Evolutionary conservation across 139 green algal species (phyloP), one percentile per base, ranked within the genome.

Genomic region (Chlorella sp.): DNA sequence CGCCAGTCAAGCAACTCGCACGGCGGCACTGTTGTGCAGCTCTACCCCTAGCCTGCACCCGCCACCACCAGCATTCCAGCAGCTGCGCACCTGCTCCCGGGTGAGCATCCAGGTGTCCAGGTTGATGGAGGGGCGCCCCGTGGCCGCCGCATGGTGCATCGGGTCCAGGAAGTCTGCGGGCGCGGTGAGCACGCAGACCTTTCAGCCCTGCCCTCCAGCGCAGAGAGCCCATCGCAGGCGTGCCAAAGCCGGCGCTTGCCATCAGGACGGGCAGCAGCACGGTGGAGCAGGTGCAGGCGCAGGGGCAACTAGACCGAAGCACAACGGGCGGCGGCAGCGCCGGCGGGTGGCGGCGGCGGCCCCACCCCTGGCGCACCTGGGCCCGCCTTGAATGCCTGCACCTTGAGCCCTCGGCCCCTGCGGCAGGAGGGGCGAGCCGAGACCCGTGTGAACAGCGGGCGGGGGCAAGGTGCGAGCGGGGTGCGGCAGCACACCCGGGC

Each of bases 41-140:
- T n/a, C n/a, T n/a, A n/a, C n/a, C n/a, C n/a, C n/a, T n/a, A n/a
- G n/a, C n/a, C n/a, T n/a, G n/a, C n/a, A n/a, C n/a, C n/a, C 44
- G 7, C 7, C 51, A 60, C 12, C 51, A 60, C 4, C 25, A 28
- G 64, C 64, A 39, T 23, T 30, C 15, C 30, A 26, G 30, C 64
- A 71, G n/a, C 64, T 39, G 64, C 64, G n/a, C 30, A 71, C 64
- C 70, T 91, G 74, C 74, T 95, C 87, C 56, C 85, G 85, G 41
- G 55, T 88, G 25, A 96, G 78, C 90, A 98, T 95, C 93, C 93
- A 98, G 41, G 91, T 93, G 87, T 98, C 95, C 7, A 98, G 81
- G 74, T 97, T 98, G 39, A 95, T 84, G 9, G 87, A 95, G 64
- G 93, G 89, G 7, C 91, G 86, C 3, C 93, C 94, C 26, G 92